These are phyloP conservation scores for Apiotrichum sp. DNA, from an alignment of 1,284 basidiomycete species.

Conservation along the genomic window DNA sequence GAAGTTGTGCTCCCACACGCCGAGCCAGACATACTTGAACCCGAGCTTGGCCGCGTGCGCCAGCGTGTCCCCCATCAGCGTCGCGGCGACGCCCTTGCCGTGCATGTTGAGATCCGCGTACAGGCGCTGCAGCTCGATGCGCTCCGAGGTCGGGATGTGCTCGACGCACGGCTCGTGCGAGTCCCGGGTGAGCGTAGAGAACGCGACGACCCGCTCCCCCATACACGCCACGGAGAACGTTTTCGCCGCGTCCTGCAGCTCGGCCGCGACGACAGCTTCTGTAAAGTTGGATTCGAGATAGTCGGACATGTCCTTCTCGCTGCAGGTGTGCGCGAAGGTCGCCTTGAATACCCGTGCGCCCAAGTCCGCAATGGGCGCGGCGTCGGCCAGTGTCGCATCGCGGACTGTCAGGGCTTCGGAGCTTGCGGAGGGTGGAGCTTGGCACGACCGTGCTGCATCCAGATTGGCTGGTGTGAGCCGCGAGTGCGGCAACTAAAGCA, in stretches of 20 bases:
- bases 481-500: too few relatives aligned
- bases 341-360: slow-evolving; percentile 5
- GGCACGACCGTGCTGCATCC: too few relatives aligned
- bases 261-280: neutral
- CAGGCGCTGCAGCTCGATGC: slow-evolving; percentile 13
- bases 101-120: slow-evolving; percentile 20
- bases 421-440: neutral
- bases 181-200: slow-evolving; percentile 3
- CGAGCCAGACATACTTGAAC: slow-evolving; percentile 27
- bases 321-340: slow-evolving; percentile 15
- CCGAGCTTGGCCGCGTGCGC: slow-evolving; percentile 16
- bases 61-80: slow-evolving; percentile 18
- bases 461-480: too few relatives aligned
- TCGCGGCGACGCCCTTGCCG: slow-evolving; percentile 23
- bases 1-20: slow-evolving; percentile 31
- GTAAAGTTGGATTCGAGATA: slow-evolving; percentile 13
- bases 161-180: slow-evolving; percentile 8
- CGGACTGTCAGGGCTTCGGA: slow-evolving; percentile 28
- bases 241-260: slow-evolving; percentile 4
- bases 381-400: slow-evolving; percentile 2
- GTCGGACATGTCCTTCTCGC: slow-evolving; percentile 8
- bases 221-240: slow-evolving; percentile 3
- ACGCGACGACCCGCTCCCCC: slow-evolving; percentile 3
- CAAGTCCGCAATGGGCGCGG: slow-evolving; percentile 4
- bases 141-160: slow-evolving; percentile 2